Evolutionary conservation across 768 basidiomycete species (phyloP).

Genomic region (Gymnopilus dilepis): DNA sequence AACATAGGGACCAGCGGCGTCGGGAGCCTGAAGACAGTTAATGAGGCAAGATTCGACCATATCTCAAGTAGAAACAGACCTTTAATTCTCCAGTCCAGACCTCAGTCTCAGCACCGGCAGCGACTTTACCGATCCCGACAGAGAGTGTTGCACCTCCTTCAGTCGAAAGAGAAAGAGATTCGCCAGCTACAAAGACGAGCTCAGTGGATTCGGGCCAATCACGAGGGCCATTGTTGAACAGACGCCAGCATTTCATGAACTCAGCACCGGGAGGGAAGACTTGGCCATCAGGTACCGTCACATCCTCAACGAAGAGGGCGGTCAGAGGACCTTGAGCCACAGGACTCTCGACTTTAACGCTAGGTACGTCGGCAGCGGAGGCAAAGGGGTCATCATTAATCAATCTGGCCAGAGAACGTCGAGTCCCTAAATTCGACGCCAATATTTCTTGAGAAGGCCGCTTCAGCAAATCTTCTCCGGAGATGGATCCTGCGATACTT

Average conservation of each 20-base stretch:
- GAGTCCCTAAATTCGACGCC: background rate
- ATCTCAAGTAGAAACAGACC: constrained; percentile 36
- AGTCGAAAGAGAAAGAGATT: constrained; percentile 39
- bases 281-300: constrained; percentile 78
- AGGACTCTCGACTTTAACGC: background rate
- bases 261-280: constrained; percentile 82
- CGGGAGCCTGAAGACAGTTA: constrained; percentile 61
- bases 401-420: constrained; percentile 11
- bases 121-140: constrained; percentile 56
- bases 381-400: constrained; percentile 10
- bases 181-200: constrained; percentile 74
- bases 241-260: constrained; percentile 84
- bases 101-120: constrained; percentile 62
- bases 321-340: constrained; percentile 37
- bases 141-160: constrained; percentile 13
- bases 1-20: constrained; percentile 71
- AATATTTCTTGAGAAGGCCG: constrained; percentile 23
- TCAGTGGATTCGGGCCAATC: constrained; percentile 76
- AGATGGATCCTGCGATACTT: constrained; percentile 23
- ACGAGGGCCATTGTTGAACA: constrained; percentile 64
- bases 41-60: background rate
- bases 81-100: constrained; percentile 79
- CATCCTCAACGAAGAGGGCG: constrained; percentile 66
- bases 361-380: constrained; percentile 15
- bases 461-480: constrained; percentile 35